Evolutionary conservation across 305 asterid species (phyloP).

Genomic region (Caryopteris hybrid): DNA sequence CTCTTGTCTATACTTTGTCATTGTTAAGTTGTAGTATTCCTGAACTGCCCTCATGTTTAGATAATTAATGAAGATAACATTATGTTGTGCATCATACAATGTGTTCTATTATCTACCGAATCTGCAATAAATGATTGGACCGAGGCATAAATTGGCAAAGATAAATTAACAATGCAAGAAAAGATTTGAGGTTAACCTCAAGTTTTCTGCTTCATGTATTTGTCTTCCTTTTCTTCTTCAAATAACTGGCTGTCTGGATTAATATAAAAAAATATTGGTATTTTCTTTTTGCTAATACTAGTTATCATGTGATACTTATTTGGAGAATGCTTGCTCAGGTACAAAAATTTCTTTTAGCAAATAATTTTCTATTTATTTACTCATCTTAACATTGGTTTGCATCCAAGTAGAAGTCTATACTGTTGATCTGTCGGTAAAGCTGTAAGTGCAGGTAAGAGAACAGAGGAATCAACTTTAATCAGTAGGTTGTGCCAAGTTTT

Average conservation of each 20-base stretch:
- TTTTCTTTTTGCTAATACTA: too few relatives aligned
- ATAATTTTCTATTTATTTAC: neutral
- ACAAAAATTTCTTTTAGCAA: neutral
- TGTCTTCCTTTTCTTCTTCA: neutral
- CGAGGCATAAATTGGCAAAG: neutral
- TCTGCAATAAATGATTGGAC: neutral
- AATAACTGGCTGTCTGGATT: neutral
- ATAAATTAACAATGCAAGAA: neutral
- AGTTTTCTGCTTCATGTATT: neutral
- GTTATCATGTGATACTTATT: too few relatives aligned
- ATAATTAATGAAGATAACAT: neutral
- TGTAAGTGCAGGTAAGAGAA: constrained; percentile 1
- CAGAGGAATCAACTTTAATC: neutral
- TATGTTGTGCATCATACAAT: neutral
- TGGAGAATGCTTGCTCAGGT: neutral
- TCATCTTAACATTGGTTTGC: neutral
- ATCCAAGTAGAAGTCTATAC: neutral
- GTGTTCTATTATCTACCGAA: neutral
- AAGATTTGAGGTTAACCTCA: neutral
- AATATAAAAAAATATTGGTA: neutral
- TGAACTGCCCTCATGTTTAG: neutral
- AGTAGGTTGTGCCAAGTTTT: neutral
- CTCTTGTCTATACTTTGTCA: neutral
- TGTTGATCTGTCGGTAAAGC: neutral
- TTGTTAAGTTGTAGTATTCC: neutral